Percentiles rank a stretch among this genome's conserved stretches.
These are phyloP conservation scores for Kitagawia praeruptora DNA, from an alignment of 129 eudicot genomes.

Conservation along the genomic window DNA sequence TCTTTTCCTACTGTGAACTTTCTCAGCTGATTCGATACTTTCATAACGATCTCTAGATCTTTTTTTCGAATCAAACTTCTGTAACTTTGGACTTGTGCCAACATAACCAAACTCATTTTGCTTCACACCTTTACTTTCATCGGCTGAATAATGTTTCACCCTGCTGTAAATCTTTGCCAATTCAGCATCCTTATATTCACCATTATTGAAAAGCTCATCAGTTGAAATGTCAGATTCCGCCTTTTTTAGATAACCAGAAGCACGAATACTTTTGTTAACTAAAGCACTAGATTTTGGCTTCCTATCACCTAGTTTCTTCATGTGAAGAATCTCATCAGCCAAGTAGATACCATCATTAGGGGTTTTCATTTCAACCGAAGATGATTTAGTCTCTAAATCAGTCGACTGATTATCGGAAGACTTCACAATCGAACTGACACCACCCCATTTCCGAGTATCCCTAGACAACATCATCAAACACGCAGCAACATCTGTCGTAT, in stretches of 20 bases:
- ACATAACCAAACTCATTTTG: not conserved
- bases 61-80: conserved; percentile 18
- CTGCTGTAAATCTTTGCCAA: not conserved
- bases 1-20: conserved; percentile 39
- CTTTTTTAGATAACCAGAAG: not conserved
- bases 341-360: not conserved
- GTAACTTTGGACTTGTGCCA: not conserved
- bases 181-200: conserved; percentile 1
- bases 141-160: not conserved
- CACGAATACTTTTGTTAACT: not conserved
- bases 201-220: not conserved
- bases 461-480: conserved; percentile 3
- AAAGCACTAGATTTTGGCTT: not conserved
- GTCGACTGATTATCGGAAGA: not conserved
- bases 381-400: not conserved
- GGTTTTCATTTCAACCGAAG: not conserved
- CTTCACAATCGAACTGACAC: not conserved
- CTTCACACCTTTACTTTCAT: not conserved
- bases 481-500: not conserved
- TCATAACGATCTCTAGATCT: conserved; percentile 19
- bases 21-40: conserved; percentile 10
- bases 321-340: not conserved
- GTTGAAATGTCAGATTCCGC: not conserved
- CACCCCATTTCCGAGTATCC: not conserved
- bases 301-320: not conserved